phyloP scores from a whole-genome alignment of 1,139 yeast species.

The Suhomyces wounanorum region DNA sequence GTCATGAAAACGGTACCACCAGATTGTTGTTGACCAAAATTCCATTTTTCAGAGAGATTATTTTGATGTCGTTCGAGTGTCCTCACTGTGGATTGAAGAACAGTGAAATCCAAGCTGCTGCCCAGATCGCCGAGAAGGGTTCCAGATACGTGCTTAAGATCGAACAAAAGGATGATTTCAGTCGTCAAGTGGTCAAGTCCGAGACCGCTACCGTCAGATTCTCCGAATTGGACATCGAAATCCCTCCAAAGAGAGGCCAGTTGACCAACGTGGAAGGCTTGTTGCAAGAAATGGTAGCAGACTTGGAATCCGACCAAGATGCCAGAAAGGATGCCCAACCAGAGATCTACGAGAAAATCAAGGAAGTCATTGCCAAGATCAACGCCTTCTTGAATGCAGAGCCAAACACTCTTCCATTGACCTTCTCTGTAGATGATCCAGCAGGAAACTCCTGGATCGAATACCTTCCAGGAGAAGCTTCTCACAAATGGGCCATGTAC shows the following conservation, averaged over 20 bases:
- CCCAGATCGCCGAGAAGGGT: constrained; percentile 86
- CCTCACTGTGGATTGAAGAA: constrained; percentile 92
- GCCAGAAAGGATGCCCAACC: constrained; percentile 74
- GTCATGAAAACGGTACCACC: constrained; percentile 83
- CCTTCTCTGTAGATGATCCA: constrained; percentile 86
- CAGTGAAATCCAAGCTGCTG: constrained; percentile 93
- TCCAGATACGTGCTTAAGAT: constrained; percentile 69
- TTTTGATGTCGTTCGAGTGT: constrained; percentile 93
- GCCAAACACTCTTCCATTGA: constrained; percentile 70
- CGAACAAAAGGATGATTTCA: constrained; percentile 73
- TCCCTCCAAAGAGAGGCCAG: constrained; percentile 94
- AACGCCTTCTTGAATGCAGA: constrained; percentile 62
- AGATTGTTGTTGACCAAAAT: constrained; percentile 82
- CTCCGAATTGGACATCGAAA: constrained; percentile 85
- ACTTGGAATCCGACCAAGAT: constrained; percentile 78
- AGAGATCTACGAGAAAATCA: constrained; percentile 73
- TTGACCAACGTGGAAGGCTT: constrained; percentile 91
- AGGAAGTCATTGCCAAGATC: constrained; percentile 64
- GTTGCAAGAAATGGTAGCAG: constrained; percentile 79
- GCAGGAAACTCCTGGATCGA: constrained; percentile 98
- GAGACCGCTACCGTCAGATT: constrained; percentile 85
- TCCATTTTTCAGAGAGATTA: constrained; percentile 89
- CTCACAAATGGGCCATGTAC: constrained; percentile 86
- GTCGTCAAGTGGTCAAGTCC: constrained; percentile 89
- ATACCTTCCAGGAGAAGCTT: constrained; percentile 81